Evolutionary conservation across 768 basidiomycete species (phyloP), one percentile per base, ranked within the genome.

Genomic region (Kwoniella heveanensis): DNA sequence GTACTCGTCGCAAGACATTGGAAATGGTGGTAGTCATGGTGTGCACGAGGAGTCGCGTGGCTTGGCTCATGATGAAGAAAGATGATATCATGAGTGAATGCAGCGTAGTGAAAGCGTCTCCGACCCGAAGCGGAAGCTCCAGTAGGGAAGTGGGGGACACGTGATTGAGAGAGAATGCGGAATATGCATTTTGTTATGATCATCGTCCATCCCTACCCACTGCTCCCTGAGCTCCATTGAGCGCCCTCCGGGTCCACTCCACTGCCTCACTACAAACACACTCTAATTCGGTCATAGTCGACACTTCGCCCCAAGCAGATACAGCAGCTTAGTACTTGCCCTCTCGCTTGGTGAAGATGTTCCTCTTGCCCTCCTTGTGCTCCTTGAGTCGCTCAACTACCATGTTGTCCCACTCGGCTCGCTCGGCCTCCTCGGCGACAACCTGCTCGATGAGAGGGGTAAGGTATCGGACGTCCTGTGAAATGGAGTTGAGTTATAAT

Each of bases 401-500:
- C 78, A 90, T 81, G 63, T 83, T 87, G 83, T 98, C 93, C 91
- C 91, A 96, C 61, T 83, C 83, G 32, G 72, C 78, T 72, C 92
- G 86, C 84, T 97, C 95, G 27, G 82, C 79, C 44, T 89, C 84
- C 82, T 97, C 94, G 68, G 83, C 84, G 71, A 82, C 82, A 66
- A 95, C 88, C 47, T 88, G 85, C 64, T 83, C 70, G 44, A 98
- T 86, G 78, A 88, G 85, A 27, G 90, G 88, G 66, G 83, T 85
- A 72, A 98, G 87, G 85, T 96, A 98, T 62, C 92, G 90, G 67
- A 85, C 80, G 79, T 98, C 95, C 95, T 97, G 81, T 24, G 46
- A 54, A 6, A 13, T 32, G 32, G 39, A 36, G 32, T 36, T 36
- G 32, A 6, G 13, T 36, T 7, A 36, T 36, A 36, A 36, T 36